Evolutionary conservation across 129 eudicot species (phyloP).

Genomic region (Flaveria brownii): DNA sequence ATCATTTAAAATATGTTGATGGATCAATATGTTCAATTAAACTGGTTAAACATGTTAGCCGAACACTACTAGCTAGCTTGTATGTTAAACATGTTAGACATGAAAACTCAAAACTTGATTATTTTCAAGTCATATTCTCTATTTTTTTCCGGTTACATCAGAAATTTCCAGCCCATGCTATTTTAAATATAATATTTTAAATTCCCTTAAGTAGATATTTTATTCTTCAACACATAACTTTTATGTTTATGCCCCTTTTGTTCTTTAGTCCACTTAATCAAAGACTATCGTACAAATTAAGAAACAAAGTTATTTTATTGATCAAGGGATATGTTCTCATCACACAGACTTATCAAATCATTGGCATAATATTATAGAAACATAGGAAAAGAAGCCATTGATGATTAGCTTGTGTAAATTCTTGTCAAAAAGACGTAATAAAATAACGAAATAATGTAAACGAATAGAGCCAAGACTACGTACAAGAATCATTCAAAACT

Average conservation of each 20-base stretch:
- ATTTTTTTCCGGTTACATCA: neutral
- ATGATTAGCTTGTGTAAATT: conserved; percentile 17
- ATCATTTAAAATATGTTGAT: too few species aligned
- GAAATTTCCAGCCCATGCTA: too few species aligned
- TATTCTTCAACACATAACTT: conserved; percentile 11
- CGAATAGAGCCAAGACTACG: conserved; percentile 8
- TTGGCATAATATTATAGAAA: conserved; percentile 22
- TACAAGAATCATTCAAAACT: conserved; percentile 16
- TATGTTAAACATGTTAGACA: neutral
- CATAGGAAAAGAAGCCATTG: conserved; percentile 21
- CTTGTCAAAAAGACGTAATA: conserved; percentile 12
- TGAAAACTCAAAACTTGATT: neutral
- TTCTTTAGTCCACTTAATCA: conserved; percentile 23
- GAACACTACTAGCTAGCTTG: too few species aligned
- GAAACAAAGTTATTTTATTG: conserved; percentile 3
- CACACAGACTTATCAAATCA: conserved; percentile 25
- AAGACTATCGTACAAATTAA: neutral
- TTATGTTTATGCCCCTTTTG: conserved; percentile 18
- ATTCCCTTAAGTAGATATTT: neutral
- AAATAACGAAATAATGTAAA: conserved; percentile 11
- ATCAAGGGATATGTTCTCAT: conserved; percentile 39
- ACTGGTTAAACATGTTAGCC: too few species aligned
- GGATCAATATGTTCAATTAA: too few species aligned
- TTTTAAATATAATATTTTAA: neutral
- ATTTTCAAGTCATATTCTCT: neutral